Base-by-base conservation (phyloP, 225 moss, liverwort and hornwort species). In the Lunularia cruciata region DNA sequence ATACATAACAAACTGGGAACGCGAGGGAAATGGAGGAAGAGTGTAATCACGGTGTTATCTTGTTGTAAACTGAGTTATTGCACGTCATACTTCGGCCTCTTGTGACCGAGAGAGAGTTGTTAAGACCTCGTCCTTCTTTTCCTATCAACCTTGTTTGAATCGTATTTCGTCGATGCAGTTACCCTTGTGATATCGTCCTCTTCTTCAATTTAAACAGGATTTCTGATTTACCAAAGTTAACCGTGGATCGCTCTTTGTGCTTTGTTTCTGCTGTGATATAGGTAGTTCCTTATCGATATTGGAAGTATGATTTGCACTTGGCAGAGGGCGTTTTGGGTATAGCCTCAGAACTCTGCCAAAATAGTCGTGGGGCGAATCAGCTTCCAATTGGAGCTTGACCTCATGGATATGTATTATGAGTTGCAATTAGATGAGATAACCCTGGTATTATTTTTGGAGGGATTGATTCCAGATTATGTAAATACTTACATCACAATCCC, bases 301-400 rank as follows among this genome's bases (percentile, higher is more conserved):
- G 16, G 56, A 32, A 32, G 56, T 30, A 33, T 57, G 56, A 31
- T 16, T 0, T 31, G 31, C 32, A 57, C 15, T 1, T 23, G 52
- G 52, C 52, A 52, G 25, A 23, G 52, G 11, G 10, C 23, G 30
- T 32, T 32, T 16, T n/a, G n/a, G n/a, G n/a, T 32, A 57, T 15
- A 57, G 15, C 52, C 27, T 52, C 31, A 57, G 56, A 57, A 31
- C 56, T 57, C 33, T 18, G 15, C 16, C 32, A 30, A 57, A 57
- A 57, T 57, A 32, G 14, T 18, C 15, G 15, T 57, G 56, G 56
- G 56, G 56, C 33, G 6, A 57, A 30, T 57, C 56, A 57, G 56
- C 31, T 57, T 57, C 56, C 56, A 4, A 57, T 30, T 30, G 56
- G 31, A 32, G 56, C 56, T 10, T 23, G 1, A 18, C 32, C 56